Evolutionary conservation across 2,329 filamentous ascomycete genomes (phyloP).

Genomic region (Magnaporthiopsis rhizophila): DNA sequence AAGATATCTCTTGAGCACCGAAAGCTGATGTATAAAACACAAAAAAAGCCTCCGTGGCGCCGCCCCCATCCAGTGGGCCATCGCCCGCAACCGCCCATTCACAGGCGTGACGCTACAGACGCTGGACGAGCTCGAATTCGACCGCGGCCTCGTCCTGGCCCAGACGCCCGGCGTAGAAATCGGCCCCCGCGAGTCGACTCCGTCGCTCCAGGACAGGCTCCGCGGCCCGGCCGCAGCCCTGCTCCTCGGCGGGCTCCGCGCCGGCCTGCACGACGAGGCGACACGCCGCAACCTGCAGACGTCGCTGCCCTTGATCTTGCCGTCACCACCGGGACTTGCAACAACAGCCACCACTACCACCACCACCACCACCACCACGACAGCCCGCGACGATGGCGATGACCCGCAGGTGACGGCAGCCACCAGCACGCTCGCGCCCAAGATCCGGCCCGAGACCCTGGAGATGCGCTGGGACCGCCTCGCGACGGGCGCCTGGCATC

Average conservation of each 20-base stretch:
- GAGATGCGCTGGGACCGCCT: slow-evolving; percentile 53
- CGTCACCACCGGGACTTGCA: slow-evolving; percentile 16
- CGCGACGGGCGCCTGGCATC: slow-evolving; percentile 21
- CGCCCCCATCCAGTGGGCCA: slow-evolving; percentile 78
- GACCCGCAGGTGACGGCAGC: too few relatives aligned
- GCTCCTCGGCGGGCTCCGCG: slow-evolving; percentile 57
- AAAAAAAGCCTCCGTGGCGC: slow-evolving; percentile 64
- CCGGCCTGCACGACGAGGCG: slow-evolving; percentile 58
- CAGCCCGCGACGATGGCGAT: too few relatives aligned
- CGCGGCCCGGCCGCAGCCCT: slow-evolving; percentile 60
- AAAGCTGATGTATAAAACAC: too few relatives aligned
- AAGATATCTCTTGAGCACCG: not conserved
- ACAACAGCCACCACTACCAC: not conserved
- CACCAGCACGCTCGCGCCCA: slow-evolving; percentile 45
- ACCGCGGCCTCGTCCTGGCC: slow-evolving; percentile 66
- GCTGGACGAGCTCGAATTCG: slow-evolving; percentile 67
- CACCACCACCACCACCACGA: too few relatives aligned
- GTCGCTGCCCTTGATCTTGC: slow-evolving; percentile 15
- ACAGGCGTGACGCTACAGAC: slow-evolving; percentile 86
- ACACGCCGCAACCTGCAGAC: slow-evolving; percentile 11
- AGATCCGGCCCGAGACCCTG: slow-evolving; percentile 58
- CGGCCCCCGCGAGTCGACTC: slow-evolving; percentile 31
- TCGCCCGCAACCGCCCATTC: slow-evolving; percentile 50
- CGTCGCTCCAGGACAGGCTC: slow-evolving; percentile 41
- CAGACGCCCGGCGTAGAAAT: slow-evolving; percentile 59